Evolutionary conservation across 108 stramenopile genomes (phyloP).

Genomic region (Cyclotella baltica): DNA sequence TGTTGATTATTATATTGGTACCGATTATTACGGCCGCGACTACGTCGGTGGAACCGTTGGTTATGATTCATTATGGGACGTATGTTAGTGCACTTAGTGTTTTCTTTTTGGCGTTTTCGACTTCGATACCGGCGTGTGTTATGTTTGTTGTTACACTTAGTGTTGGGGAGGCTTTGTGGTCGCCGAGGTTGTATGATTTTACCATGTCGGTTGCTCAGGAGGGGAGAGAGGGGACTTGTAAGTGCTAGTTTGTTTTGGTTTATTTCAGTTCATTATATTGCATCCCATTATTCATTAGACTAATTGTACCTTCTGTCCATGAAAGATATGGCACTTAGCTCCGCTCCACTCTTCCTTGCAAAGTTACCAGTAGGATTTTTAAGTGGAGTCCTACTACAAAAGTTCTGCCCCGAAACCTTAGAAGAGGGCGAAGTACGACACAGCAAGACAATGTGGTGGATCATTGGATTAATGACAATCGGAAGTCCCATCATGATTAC

Average conservation of each 20-base stretch:
- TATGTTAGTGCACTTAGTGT: conserved; percentile 77
- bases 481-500: conserved; percentile 67
- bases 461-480: conserved; percentile 72
- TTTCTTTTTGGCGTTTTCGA: conserved; percentile 75
- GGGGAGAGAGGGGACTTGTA: conserved; percentile 79
- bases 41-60: conserved; percentile 63
- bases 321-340: conserved; percentile 77
- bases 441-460: conserved; percentile 81
- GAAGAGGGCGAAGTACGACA: conserved; percentile 61
- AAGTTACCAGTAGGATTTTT: conserved; percentile 84
- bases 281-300: no score
- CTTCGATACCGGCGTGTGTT: conserved; percentile 69
- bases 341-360: conserved; percentile 83
- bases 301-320: no score
- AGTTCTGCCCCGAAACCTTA: conserved; percentile 67
- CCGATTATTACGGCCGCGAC: conserved; percentile 82
- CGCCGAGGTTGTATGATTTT: conserved; percentile 82
- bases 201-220: conserved; percentile 75
- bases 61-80: conserved; percentile 81
- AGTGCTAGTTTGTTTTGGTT: neutral
- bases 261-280: neutral
- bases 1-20: conserved; percentile 78
- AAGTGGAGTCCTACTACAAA: conserved; percentile 70
- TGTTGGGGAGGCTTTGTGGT: conserved; percentile 87
- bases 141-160: conserved; percentile 74